Percentiles rank a stretch among this genome's conserved stretches.
phyloP scores from a whole-genome alignment of 1,139 yeast genomes.

The Yamadazyma siamensis region DNA sequence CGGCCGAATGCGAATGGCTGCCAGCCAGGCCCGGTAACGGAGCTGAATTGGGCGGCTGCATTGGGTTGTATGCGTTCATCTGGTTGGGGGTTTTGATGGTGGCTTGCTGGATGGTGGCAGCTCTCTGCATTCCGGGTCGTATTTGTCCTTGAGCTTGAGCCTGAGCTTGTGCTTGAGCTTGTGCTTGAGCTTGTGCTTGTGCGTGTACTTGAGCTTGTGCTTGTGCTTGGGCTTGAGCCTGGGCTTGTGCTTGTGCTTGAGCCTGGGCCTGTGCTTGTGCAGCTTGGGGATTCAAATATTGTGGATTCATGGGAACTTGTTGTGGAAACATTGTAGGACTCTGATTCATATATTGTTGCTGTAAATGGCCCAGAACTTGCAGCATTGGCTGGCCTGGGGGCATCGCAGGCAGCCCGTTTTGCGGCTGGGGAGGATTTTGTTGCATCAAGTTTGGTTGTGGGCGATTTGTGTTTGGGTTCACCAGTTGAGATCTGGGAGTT shows the following conservation, averaged over 20 bases:
- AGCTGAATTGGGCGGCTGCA: slow-evolving; percentile 24
- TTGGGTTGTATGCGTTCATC: slow-evolving; percentile 4
- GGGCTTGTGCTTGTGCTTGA: slow-evolving; percentile 6
- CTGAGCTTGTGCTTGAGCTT: slow-evolving; percentile 7
- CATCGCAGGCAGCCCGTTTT: slow-evolving; percentile 4
- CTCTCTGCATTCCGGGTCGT: slow-evolving; percentile 23
- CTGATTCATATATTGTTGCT: slow-evolving; percentile 8
- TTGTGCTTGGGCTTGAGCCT: slow-evolving; percentile 10
- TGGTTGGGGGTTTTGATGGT: slow-evolving; percentile 10
- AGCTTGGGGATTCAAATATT: slow-evolving; percentile 3
- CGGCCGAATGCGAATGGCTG: slow-evolving; percentile 15
- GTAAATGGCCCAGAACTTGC: slow-evolving; percentile 6
- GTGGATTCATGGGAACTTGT: slow-evolving; percentile 8
- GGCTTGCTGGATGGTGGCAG: slow-evolving; percentile 17
- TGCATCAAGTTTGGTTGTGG: slow-evolving; percentile 13
- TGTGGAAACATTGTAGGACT: slow-evolving; percentile 13
- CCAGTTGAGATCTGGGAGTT: slow-evolving; percentile 3
- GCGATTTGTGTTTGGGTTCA: too few relatives aligned
- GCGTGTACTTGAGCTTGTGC: slow-evolving; percentile 5
- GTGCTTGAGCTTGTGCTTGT: slow-evolving; percentile 1
- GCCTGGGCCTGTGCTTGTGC: slow-evolving; percentile 1
- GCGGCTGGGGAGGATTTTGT: slow-evolving; percentile 13
- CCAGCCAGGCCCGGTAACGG: slow-evolving; percentile 19
- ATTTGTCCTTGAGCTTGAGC: slow-evolving; percentile 10
- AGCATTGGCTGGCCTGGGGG: slow-evolving; percentile 3